phyloP scores from a whole-genome alignment of 192 early-diverging fungal genomes.

The Endogone sp. region DNA sequence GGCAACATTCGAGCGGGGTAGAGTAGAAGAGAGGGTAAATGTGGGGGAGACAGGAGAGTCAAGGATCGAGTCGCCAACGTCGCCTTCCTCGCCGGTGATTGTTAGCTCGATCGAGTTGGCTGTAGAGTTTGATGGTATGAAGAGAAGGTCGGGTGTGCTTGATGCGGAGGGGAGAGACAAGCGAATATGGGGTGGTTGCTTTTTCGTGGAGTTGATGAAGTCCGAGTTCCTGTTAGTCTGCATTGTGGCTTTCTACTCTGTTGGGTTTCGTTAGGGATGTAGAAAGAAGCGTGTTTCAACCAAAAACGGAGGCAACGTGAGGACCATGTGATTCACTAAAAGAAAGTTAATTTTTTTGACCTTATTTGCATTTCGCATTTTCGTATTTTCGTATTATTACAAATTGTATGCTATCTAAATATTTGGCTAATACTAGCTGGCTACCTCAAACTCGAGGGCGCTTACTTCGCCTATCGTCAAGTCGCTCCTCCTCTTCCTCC shows the following conservation, averaged over 20 bases:
- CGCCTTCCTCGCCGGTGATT: not conserved
- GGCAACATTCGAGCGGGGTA: not conserved
- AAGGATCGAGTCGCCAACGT: not conserved
- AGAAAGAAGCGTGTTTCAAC: too few relatives aligned
- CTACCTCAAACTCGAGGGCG: not conserved
- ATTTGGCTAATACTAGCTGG: too few relatives aligned
- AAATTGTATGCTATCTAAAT: too few relatives aligned
- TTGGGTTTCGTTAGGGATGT: too few relatives aligned
- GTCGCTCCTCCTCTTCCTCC: not conserved
- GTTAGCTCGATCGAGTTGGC: not conserved
- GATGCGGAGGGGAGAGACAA: not conserved
- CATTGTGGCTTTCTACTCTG: not conserved
- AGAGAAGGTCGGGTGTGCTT: not conserved
- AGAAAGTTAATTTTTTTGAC: too few relatives aligned
- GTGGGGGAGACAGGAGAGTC: not conserved
- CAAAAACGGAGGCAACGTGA: too few relatives aligned
- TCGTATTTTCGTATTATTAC: too few relatives aligned
- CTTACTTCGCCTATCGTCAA: not conserved
- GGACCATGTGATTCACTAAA: too few relatives aligned
- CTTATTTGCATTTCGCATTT: too few relatives aligned
- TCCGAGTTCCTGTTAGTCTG: not conserved
- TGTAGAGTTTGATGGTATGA: not conserved
- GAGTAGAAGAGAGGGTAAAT: not conserved
- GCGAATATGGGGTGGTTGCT: not conserved
- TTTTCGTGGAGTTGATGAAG: not conserved